These are phyloP conservation scores for Corymbia citriodora DNA, from an alignment of 441 rosid genomes.

Conservation along the genomic window DNA sequence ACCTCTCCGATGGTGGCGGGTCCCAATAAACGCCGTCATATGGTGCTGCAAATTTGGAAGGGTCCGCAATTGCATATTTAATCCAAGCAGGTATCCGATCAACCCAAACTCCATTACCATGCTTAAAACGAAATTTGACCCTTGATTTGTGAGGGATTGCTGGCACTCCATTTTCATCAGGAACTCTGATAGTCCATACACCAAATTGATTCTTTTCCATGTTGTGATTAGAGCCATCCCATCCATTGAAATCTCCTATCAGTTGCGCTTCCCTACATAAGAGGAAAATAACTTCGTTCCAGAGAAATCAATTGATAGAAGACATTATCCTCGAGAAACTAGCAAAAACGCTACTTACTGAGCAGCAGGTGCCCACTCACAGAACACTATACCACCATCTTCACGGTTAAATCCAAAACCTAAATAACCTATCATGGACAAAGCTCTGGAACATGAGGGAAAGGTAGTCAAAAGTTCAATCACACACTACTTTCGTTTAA, in stretches of 20 bases:
- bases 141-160: slow-evolving; percentile 74
- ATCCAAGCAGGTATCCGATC: slow-evolving; percentile 89
- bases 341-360: slow-evolving; percentile 34
- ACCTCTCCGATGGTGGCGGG: slow-evolving; percentile 72
- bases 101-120: slow-evolving; percentile 51
- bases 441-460: background rate
- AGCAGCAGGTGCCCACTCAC: slow-evolving; percentile 94
- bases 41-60: slow-evolving; percentile 62
- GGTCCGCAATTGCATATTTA: slow-evolving; percentile 58
- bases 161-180: slow-evolving; percentile 48
- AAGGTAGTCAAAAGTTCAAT: background rate
- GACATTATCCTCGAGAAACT: background rate
- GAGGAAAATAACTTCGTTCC: slow-evolving; percentile 5
- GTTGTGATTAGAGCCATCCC: slow-evolving; percentile 71
- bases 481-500: background rate
- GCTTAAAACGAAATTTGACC: slow-evolving; percentile 73
- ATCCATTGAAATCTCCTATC: slow-evolving; percentile 80
- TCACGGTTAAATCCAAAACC: slow-evolving; percentile 71
- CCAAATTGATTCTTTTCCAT: slow-evolving; percentile 80
- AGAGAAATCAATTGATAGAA: slow-evolving; percentile 7
- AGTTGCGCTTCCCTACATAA: slow-evolving; percentile 68
- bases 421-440: slow-evolving; percentile 46
- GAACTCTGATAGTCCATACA: slow-evolving; percentile 68
- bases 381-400: slow-evolving; percentile 57
- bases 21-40: slow-evolving; percentile 90